phyloP scores from a whole-genome alignment of 352 stramenopile genomes.

The Globisporangium cylindrosporum region DNA sequence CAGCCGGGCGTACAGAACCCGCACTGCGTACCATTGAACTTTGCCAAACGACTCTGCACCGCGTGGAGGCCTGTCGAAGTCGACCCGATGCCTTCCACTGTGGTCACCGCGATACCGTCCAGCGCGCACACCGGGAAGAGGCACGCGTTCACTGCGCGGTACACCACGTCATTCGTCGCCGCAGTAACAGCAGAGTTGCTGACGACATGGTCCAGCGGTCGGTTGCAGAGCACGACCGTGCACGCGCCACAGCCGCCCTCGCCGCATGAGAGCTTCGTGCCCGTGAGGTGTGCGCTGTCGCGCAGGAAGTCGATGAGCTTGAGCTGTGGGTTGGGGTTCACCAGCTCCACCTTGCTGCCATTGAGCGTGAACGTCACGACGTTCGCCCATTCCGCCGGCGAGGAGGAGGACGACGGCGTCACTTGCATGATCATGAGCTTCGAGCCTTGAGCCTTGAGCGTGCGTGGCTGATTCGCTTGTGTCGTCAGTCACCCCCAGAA shows the following conservation, averaged over 20 bases:
- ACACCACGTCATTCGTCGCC: slow-evolving; percentile 9
- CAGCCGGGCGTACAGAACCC: slow-evolving; percentile 90
- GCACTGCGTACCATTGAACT: slow-evolving; percentile 93
- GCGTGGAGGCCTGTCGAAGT: slow-evolving; percentile 54
- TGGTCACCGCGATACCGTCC: slow-evolving; percentile 83
- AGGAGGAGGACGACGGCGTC: not conserved
- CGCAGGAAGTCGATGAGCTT: slow-evolving; percentile 85
- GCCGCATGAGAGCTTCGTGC: slow-evolving; percentile 91
- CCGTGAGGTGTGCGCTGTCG: slow-evolving; percentile 60
- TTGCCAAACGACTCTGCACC: slow-evolving; percentile 85
- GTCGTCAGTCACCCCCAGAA: not conserved
- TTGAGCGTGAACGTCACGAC: slow-evolving; percentile 20
- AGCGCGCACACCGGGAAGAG: slow-evolving; percentile 79
- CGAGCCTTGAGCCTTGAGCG: not conserved
- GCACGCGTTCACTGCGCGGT: slow-evolving; percentile 86
- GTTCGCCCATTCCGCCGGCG: slow-evolving; percentile 8
- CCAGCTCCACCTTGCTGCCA: slow-evolving; percentile 1
- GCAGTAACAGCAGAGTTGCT: not conserved
- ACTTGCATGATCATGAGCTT: not conserved
- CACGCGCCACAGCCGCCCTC: slow-evolving; percentile 96
- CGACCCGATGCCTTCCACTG: slow-evolving; percentile 71
- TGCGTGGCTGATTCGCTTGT: no score
- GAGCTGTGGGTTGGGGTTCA: slow-evolving; percentile 55
- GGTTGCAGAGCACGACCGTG: slow-evolving; percentile 90
- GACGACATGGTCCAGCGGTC: slow-evolving; percentile 7